Evolutionary conservation across 2,329 filamentous ascomycete species (phyloP).

Genomic region (Fusarium nurragi): DNA sequence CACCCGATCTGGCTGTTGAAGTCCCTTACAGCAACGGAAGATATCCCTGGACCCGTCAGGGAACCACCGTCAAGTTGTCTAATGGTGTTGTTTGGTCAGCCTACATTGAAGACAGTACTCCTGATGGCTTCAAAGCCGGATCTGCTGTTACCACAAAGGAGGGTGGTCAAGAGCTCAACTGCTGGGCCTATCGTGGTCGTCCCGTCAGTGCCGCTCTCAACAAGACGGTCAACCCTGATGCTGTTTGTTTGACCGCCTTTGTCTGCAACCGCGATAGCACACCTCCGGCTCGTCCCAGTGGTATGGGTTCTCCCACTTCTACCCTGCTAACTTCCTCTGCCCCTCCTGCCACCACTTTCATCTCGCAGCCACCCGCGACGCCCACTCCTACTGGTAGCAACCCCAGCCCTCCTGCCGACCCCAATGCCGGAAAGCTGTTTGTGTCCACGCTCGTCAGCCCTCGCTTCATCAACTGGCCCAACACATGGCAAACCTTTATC

Average conservation of each 20-base stretch:
- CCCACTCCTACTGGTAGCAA: constrained; percentile 38
- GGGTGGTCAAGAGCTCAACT: constrained; percentile 52
- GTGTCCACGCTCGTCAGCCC: constrained; percentile 50
- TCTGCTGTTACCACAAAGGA: constrained; percentile 54
- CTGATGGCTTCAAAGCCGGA: constrained; percentile 53
- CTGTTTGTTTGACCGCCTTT: constrained; percentile 54
- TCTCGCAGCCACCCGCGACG: constrained; percentile 44
- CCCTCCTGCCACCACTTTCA: constrained; percentile 49
- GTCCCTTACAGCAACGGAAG: constrained; percentile 51
- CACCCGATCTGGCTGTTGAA: constrained; percentile 52
- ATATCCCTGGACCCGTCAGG: constrained; percentile 53
- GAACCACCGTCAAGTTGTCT: constrained; percentile 51
- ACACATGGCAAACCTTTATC: constrained; percentile 52
- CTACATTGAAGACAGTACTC: constrained; percentile 54
- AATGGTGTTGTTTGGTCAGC: constrained; percentile 54
- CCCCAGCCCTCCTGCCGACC: constrained; percentile 46
- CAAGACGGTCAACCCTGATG: constrained; percentile 50
- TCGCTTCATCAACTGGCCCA: constrained; percentile 54
- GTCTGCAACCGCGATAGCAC: constrained; percentile 52
- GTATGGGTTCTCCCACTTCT: constrained; percentile 51
- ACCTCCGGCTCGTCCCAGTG: constrained; percentile 48
- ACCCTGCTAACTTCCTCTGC: constrained; percentile 47
- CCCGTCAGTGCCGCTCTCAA: constrained; percentile 52
- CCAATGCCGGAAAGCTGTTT: constrained; percentile 46
- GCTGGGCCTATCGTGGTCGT: constrained; percentile 55